Evolutionary conservation across 78 protist species (phyloP), one percentile per base, ranked within the genome.

Genomic region (Dictyostelium citrinum): DNA sequence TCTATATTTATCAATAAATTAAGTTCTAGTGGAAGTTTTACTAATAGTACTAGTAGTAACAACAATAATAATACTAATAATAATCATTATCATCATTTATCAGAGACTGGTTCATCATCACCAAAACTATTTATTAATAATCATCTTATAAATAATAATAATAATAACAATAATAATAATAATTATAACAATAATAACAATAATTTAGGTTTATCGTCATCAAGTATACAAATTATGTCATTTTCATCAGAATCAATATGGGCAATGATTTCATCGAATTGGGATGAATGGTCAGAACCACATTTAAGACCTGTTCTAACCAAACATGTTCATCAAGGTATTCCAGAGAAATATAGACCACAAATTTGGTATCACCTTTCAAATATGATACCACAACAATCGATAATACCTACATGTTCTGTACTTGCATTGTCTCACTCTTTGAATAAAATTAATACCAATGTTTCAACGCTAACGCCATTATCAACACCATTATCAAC

Each of bases 211-310:
- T 64, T 49, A 64, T 33, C 35, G 2, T 60, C 70, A 0, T 60
- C 72, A 24, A 27, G 22, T 27, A 24, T 11, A 2, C 39, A 29
- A 64, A 17, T 64, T 27, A 64, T 64, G 72, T 84, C 91, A 7
- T 24, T 46, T 43, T 83, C 93, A 35, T 77, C 84, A 5, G 93
- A 88, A 29, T 55, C 93, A 9, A 72, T 83, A 6, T 88, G 93
- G 93, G 22, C 67, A 4, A 78, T 78, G 84, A 88, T 88, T 27
- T 41, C 58, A 24, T 55, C 85, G 20, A 88, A 88, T 33, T 88
- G 93, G 93, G 85, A 78, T 0, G 93, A 88, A 49, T 88, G 93
- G 93, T 61, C 86, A 16, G 85, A 88, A 41, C 86, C 93, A 4
- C 79, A 78, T 67, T 49, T 49, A 22, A 35, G 80, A 39, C 35